Percentiles rank a stretch among this genome's conserved stretches.
These are phyloP conservation scores for Pseudonitzschia multiseries DNA, from an alignment of 108 stramenopile genomes.

Conservation along the genomic window DNA sequence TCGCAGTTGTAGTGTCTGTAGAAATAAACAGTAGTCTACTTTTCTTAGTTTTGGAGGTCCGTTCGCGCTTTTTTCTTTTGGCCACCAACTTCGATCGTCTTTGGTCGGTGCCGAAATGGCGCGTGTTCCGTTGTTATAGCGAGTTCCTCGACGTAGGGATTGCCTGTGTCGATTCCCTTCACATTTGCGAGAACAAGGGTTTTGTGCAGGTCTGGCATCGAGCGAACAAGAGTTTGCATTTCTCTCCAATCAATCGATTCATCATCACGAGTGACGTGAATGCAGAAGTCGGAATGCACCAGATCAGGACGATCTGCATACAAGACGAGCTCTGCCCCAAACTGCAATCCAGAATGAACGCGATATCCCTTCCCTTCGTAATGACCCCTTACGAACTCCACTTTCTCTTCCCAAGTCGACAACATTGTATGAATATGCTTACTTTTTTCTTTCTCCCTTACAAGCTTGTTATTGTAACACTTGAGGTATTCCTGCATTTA, in stretches of 20 bases:
- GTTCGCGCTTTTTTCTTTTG: conserved; percentile 48
- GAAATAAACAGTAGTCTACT: not conserved
- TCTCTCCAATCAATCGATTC: conserved; percentile 71
- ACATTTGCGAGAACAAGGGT: conserved; percentile 73
- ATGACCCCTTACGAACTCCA: conserved; percentile 57
- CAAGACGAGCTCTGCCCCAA: conserved; percentile 84
- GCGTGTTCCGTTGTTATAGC: conserved; percentile 87
- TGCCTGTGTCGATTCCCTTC: conserved; percentile 17
- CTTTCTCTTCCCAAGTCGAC: conserved; percentile 35
- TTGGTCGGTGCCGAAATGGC: conserved; percentile 78
- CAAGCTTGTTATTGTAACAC: not conserved
- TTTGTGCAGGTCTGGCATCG: conserved; percentile 86
- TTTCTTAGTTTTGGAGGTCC: not conserved
- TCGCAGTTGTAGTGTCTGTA: not conserved
- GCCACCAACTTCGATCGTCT: conserved; percentile 49
- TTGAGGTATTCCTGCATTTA: not conserved
- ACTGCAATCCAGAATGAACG: conserved; percentile 86
- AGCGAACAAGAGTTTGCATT: conserved; percentile 75
- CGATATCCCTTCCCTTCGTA: conserved; percentile 79
- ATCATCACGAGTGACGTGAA: conserved; percentile 64
- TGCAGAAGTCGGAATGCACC: conserved; percentile 90
- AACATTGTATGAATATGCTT: not conserved
- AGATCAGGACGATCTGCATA: conserved; percentile 78
- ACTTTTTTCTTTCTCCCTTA: not conserved
- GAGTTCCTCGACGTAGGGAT: conserved; percentile 64